Conservation (phyloP, 1,139 yeast species). For the Pichia sp. region DNA sequence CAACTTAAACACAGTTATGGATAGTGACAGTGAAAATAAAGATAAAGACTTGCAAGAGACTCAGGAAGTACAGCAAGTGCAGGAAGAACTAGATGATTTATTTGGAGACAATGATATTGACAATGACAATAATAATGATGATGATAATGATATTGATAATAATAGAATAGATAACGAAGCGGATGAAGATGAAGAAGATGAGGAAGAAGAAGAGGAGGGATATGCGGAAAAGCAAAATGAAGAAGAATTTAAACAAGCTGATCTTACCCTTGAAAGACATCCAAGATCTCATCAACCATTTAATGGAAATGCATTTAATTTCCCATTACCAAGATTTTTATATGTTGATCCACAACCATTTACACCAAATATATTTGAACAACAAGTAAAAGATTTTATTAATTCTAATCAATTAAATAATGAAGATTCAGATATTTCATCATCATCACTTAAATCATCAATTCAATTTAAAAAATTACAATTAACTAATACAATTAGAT, state of each 20-base stretch:
- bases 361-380: conserved; percentile 63
- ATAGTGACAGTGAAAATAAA: too few species aligned
- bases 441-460: conserved; percentile 38
- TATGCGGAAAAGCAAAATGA: too few species aligned
- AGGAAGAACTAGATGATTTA: conserved; percentile 11
- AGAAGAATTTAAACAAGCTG: conserved; percentile 49
- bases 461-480: conserved; percentile 44
- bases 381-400: conserved; percentile 20
- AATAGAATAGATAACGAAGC: conserved; percentile 23
- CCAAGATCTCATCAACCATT: conserved; percentile 42
- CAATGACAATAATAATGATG: conserved; percentile 7
- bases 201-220: conserved; percentile 33
- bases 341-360: conserved; percentile 83
- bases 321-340: conserved; percentile 77
- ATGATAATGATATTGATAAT: conserved; percentile 8
- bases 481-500: conserved; percentile 71
- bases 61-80: too few species aligned
- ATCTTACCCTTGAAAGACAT: conserved; percentile 70
- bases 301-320: conserved; percentile 43
- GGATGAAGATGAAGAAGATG: conserved; percentile 30
- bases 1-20: too few species aligned
- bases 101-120: conserved; percentile 2
- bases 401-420: conserved; percentile 20
- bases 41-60: too few species aligned
- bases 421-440: conserved; percentile 25